Evolutionary conservation across 2,329 filamentous ascomycete genomes (phyloP).

Genomic region (Penicillium sp.): DNA sequence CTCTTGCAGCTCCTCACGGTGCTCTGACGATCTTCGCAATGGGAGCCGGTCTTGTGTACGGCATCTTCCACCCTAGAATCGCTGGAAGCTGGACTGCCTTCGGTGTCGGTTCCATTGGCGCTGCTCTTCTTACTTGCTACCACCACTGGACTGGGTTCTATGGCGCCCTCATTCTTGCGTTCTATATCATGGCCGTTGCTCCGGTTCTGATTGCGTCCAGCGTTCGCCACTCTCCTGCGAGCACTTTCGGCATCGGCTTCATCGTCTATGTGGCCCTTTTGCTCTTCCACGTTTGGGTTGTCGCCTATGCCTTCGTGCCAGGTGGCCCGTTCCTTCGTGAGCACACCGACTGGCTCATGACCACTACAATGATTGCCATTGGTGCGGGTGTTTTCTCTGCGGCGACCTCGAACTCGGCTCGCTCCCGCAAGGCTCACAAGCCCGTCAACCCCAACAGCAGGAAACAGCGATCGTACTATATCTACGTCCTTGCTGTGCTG

Average conservation of each 20-base stretch:
- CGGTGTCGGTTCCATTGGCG: conserved; percentile 73
- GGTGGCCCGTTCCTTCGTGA: conserved; percentile 90
- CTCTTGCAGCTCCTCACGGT: conserved; percentile 84
- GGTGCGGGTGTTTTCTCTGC: conserved; percentile 78
- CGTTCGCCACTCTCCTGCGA: conserved; percentile 70
- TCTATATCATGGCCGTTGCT: conserved; percentile 78
- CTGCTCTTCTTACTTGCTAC: conserved; percentile 71
- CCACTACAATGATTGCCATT: conserved; percentile 76
- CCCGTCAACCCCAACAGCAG: conserved; percentile 40
- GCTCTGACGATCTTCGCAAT: conserved; percentile 83
- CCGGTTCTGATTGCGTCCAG: conserved; percentile 74
- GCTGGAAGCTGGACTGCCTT: conserved; percentile 77
- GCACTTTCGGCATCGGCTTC: conserved; percentile 84
- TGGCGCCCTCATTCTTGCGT: conserved; percentile 70
- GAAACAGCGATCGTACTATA: conserved; percentile 63
- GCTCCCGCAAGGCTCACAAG: conserved; percentile 35
- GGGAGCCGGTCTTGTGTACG: conserved; percentile 73
- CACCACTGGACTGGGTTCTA: conserved; percentile 87
- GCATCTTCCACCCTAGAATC: conserved; percentile 69
- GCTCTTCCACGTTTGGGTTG: conserved; percentile 98
- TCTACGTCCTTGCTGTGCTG: conserved; percentile 69
- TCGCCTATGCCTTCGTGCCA: conserved; percentile 96
- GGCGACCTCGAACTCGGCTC: conserved; percentile 52
- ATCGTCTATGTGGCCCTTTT: conserved; percentile 90
- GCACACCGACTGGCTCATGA: conserved; percentile 95